Percentiles rank a stretch among this genome's conserved stretches.
phyloP scores from a whole-genome alignment of 2,329 filamentous ascomycete genomes.

The Xylariaceae sp. region DNA sequence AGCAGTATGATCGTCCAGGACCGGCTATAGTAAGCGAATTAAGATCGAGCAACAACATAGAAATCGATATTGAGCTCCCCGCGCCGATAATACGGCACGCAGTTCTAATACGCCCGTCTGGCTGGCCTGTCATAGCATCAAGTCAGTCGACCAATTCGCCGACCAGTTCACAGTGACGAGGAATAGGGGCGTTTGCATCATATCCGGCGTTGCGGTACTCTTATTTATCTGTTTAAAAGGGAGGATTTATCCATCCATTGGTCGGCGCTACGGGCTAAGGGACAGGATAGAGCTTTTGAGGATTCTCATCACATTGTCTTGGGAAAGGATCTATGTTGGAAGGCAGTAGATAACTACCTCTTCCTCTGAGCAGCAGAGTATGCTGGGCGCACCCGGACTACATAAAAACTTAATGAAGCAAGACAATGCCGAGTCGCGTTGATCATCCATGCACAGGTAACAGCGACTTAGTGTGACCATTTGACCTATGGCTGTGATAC shows the following conservation, averaged over 20 bases:
- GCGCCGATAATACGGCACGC: background rate
- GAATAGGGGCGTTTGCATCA: conserved; percentile 26
- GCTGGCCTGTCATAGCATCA: background rate
- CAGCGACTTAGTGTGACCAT: too few species aligned
- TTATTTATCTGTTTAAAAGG: conserved; percentile 11
- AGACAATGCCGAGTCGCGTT: conserved; percentile 1
- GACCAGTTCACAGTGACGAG: conserved; percentile 12
- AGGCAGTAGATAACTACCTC: conserved; percentile 5
- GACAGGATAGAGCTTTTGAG: conserved; percentile 24
- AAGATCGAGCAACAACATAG: background rate
- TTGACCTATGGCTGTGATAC: background rate
- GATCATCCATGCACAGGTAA: background rate
- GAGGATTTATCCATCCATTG: conserved; percentile 2
- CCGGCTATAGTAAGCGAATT: conserved; percentile 10
- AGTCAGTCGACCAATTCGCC: background rate
- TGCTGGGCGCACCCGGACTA: background rate
- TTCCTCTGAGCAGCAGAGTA: conserved; percentile 1
- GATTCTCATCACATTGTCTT: conserved; percentile 5
- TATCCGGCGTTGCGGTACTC: conserved; percentile 24
- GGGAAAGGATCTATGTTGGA: conserved; percentile 1
- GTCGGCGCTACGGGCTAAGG: conserved; percentile 10
- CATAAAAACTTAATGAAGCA: conserved; percentile 7
- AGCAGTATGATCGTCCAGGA: conserved; percentile 22
- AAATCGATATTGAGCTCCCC: background rate
- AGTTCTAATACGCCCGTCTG: background rate